Evolutionary conservation across 108 stramenopile genomes (phyloP), one percentile per base, ranked within the genome.

Genomic region (Nitzschia sp.): DNA sequence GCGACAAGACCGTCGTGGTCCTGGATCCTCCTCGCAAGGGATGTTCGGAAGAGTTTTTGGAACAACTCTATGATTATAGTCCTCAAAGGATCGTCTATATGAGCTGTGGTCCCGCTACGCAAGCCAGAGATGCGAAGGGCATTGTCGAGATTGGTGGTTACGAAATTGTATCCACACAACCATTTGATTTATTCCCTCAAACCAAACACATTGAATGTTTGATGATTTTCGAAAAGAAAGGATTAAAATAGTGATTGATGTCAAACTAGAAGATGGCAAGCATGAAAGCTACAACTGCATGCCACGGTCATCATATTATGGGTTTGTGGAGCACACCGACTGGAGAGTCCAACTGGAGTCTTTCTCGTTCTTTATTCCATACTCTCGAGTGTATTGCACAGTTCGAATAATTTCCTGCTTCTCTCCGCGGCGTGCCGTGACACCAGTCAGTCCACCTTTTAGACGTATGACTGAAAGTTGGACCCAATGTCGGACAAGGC

Each of bases 11-110:
- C 3, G 96, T 90, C 36, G 92, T 98, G 25, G 92, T 99, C 45
- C 61, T 98, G n/a, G 98, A 99, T 66, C 98, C 98, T 30, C 97
- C 98, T 16, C 68, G 98, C 17, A 97, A 96, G 58, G 98, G 98
- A 2, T 97, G 96, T 58, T 91, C 91, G 5, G 86, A 80, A 41
- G 80, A 81, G 30, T 99, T 99, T 74, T 72, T 99, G 44, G 71
- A 84, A 46, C 98, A 98, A 78, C 68, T 99, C 53, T 82, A 94
- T 52, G 73, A 66, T 0, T 99, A 92, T 71, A 56, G 71, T 30
- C 97, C 98, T n/a, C 68, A 69, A 45, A 74, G 97, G 11, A 80
- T 98, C 28, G 97, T 97, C 3, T 99, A 99, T 70, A 94, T 99
- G 84, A 86, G 87, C 46, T 99, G 98, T 69, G 95, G 97, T 55